Percentiles rank a stretch among this genome's conserved stretches.
Evolutionary conservation across 2,329 filamentous ascomycete genomes (phyloP).

Genomic region (Fusarium pseudocircinatum): DNA sequence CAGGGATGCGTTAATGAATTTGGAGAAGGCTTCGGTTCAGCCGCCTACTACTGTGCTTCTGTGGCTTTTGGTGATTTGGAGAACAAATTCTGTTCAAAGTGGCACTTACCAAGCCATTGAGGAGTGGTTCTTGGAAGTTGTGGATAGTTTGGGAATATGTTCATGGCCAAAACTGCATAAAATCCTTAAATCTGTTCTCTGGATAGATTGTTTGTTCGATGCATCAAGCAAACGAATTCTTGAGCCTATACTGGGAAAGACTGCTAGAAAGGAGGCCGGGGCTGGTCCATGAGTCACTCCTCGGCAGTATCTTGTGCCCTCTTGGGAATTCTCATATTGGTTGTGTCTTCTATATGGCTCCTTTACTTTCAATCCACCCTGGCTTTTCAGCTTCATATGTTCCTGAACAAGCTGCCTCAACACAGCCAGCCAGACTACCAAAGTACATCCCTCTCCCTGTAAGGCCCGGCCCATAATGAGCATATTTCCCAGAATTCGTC

Average conservation of each 20-base stretch:
- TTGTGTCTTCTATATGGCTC: neutral
- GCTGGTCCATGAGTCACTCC: neutral
- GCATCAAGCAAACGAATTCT: neutral
- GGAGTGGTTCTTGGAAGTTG: neutral
- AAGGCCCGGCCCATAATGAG: constrained; percentile 29
- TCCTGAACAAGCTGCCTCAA: constrained; percentile 35
- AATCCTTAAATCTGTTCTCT: constrained; percentile 17
- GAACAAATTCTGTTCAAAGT: neutral
- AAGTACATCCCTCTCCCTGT: constrained; percentile 38
- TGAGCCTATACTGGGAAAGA: neutral
- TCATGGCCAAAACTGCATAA: constrained; percentile 13
- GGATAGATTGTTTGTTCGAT: constrained; percentile 28
- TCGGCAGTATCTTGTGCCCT: accelerated
- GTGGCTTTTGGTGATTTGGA: constrained; percentile 22
- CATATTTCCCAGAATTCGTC: constrained; percentile 36
- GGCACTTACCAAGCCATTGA: accelerated
- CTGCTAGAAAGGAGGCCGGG: neutral
- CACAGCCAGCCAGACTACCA: constrained; percentile 37
- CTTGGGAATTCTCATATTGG: neutral
- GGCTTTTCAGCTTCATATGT: constrained; percentile 1
- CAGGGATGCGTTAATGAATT: neutral
- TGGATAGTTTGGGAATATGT: neutral
- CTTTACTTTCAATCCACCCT: neutral
- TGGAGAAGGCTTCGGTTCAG: neutral
- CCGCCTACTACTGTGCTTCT: neutral